These are phyloP conservation scores for Mytilinidion resinicola DNA, from an alignment of 495 filamentous ascomycete genomes.

Conservation along the genomic window DNA sequence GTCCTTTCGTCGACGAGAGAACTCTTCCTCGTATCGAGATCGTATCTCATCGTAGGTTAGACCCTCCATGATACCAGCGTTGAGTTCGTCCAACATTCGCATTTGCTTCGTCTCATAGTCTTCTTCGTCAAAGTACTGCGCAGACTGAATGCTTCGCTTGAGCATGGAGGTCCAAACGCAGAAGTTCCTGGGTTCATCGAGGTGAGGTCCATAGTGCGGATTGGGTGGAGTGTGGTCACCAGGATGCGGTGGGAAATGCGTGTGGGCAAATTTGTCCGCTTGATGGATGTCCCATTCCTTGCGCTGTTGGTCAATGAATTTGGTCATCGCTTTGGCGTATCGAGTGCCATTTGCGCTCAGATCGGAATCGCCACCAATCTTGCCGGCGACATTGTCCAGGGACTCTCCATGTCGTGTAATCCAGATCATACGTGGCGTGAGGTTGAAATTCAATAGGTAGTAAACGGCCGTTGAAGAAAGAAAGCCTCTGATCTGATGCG, in stretches of 20 bases:
- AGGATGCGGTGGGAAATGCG: constrained; percentile 71
- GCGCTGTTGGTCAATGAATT: constrained; percentile 70
- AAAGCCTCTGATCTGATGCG: constrained; percentile 85
- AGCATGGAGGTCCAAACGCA: constrained; percentile 99
- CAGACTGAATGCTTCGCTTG: constrained; percentile 75
- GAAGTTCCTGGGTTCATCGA: constrained; percentile 69
- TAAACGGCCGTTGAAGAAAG: constrained; percentile 83
- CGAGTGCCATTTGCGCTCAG: constrained; percentile 66
- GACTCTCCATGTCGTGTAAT: constrained; percentile 92
- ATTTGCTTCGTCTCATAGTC: constrained; percentile 96
- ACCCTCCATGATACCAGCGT: constrained; percentile 86
- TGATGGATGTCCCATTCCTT: constrained; percentile 72
- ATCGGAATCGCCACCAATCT: constrained; percentile 78
- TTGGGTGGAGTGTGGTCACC: constrained; percentile 94
- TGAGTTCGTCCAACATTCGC: constrained; percentile 96
- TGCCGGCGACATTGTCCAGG: constrained; percentile 68
- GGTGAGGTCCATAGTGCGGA: constrained; percentile 59
- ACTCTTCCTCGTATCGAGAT: constrained; percentile 67
- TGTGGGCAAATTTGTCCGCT: constrained; percentile 59
- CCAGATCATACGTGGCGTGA: constrained; percentile 94
- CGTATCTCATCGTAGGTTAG: constrained; percentile 90
- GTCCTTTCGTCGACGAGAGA: constrained; percentile 61
- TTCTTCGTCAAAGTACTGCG: constrained; percentile 87
- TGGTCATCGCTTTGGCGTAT: constrained; percentile 67
- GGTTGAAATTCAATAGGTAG: constrained; percentile 92